Conservation (phyloP, 306 rosid species). For the Cucurbita argyrosperma region DNA sequence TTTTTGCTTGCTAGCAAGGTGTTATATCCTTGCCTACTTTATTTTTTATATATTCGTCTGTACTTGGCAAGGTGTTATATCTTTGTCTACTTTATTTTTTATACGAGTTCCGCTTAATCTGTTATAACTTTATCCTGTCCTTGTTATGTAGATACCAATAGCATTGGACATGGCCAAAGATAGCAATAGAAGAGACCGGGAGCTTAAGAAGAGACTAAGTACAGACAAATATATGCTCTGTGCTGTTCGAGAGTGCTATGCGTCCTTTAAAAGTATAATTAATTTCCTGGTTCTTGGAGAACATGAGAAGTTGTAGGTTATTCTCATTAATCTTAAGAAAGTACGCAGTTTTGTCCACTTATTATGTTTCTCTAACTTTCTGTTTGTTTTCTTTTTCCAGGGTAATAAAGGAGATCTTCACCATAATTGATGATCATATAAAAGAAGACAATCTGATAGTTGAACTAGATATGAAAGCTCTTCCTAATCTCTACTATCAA, state of each 20-base stretch:
- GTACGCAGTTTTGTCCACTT: neutral
- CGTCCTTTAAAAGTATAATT: conserved; percentile 54
- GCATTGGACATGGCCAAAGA: conserved; percentile 93
- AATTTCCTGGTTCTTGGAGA: conserved; percentile 56
- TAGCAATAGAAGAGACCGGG: conserved; percentile 43
- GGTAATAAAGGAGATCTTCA: conserved; percentile 48
- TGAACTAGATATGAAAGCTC: conserved; percentile 60
- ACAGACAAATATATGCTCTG: conserved; percentile 62
- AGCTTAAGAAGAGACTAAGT: conserved; percentile 62
- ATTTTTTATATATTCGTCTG: neutral
- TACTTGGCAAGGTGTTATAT: conserved; percentile 45
- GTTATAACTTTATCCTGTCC: neutral
- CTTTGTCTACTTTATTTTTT: conserved; percentile 7
- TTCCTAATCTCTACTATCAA: conserved; percentile 48
- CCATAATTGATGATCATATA: conserved; percentile 43
- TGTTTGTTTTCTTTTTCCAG: conserved; percentile 33
- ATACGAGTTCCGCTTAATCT: neutral
- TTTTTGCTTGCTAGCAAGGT: conserved; percentile 99
- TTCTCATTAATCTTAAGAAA: neutral
- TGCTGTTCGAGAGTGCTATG: conserved; percentile 77
- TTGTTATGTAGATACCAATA: conserved; percentile 61
- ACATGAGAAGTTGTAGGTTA: conserved; percentile 53
- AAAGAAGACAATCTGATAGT: conserved; percentile 9
- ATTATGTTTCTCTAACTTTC: conserved; percentile 1
- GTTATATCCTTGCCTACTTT: conserved; percentile 5